Percentiles rank a stretch among this genome's conserved stretches.
Conservation (phyloP, 345 rosid species). For the Eucalyptus dawsonii region DNA sequence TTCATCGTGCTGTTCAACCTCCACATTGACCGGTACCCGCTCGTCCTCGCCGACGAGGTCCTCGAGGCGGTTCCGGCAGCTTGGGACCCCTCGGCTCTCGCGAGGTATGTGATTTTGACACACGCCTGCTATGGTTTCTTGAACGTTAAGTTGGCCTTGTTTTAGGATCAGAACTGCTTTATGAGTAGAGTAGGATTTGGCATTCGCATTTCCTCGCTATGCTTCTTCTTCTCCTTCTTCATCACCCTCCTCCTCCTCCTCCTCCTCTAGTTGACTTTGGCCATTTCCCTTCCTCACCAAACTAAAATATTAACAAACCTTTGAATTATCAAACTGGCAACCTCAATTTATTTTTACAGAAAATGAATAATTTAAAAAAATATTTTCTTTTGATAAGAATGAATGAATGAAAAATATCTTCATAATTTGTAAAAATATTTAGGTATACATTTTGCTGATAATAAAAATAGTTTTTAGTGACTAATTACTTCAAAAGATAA, state of each 20-base stretch:
- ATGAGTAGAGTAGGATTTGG: background rate
- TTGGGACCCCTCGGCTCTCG: conserved; percentile 72
- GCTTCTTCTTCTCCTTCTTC: background rate
- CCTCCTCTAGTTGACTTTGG: background rate
- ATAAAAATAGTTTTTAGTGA: background rate
- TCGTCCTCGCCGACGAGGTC: conserved; percentile 54
- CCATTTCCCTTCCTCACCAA: background rate
- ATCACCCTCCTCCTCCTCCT: too few species aligned
- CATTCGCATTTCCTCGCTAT: background rate
- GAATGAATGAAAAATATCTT: too few species aligned
- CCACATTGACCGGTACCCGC: conserved; percentile 61
- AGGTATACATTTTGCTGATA: background rate
- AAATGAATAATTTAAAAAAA: too few species aligned
- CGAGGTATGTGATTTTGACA: conserved; percentile 28
- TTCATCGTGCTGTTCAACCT: conserved; percentile 36
- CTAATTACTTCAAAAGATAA: too few species aligned
- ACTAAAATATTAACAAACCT: background rate
- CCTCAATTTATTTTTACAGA: background rate
- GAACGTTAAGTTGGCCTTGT: background rate
- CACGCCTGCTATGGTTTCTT: background rate
- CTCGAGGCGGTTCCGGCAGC: conserved; percentile 57
- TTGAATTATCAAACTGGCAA: background rate
- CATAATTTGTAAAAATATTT: too few species aligned
- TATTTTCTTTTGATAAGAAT: too few species aligned
- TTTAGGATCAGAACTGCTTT: background rate